Conservation (phyloP, 805 yeast species). For the Metschnikowia lochheadii region DNA sequence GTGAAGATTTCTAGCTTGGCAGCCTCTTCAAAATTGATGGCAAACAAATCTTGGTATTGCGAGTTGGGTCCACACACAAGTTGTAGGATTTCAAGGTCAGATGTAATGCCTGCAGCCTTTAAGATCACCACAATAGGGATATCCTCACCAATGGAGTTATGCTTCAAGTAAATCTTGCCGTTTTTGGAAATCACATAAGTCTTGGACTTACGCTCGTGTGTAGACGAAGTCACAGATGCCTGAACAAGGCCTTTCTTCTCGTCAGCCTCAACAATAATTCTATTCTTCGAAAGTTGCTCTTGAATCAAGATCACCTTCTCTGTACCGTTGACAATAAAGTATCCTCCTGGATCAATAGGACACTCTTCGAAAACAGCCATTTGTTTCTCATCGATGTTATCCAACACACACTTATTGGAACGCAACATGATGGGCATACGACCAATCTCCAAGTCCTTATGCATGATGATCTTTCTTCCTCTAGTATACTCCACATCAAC, state of each 20-base stretch:
- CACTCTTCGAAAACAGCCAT: constrained; percentile 93
- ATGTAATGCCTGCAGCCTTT: constrained; percentile 91
- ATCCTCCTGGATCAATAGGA: constrained; percentile 98
- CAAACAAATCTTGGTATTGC: constrained; percentile 85
- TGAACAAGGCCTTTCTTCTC: constrained; percentile 91
- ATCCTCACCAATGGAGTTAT: constrained; percentile 93
- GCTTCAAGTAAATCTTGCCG: constrained; percentile 84
- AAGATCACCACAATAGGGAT: constrained; percentile 89
- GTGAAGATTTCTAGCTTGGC: constrained; percentile 81
- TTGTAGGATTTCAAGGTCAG: constrained; percentile 91
- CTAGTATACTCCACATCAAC: constrained; percentile 97
- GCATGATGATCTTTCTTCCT: constrained; percentile 87
- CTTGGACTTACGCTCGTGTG: constrained; percentile 96
- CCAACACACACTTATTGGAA: constrained; percentile 84
- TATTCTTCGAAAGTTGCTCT: constrained; percentile 93
- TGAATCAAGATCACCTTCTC: constrained; percentile 96
- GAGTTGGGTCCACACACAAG: constrained; percentile 89
- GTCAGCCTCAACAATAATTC: constrained; percentile 97
- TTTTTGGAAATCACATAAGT: constrained; percentile 93
- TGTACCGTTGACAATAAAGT: constrained; percentile 95
- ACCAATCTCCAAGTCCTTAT: constrained; percentile 89
- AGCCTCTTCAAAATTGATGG: constrained; percentile 91
- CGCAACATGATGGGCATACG: constrained; percentile 98
- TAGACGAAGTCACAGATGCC: constrained; percentile 96
- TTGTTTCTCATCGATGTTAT: constrained; percentile 68